phyloP scores from a whole-genome alignment of 2,329 filamentous ascomycete species.

The Aureobasidium vineae region DNA sequence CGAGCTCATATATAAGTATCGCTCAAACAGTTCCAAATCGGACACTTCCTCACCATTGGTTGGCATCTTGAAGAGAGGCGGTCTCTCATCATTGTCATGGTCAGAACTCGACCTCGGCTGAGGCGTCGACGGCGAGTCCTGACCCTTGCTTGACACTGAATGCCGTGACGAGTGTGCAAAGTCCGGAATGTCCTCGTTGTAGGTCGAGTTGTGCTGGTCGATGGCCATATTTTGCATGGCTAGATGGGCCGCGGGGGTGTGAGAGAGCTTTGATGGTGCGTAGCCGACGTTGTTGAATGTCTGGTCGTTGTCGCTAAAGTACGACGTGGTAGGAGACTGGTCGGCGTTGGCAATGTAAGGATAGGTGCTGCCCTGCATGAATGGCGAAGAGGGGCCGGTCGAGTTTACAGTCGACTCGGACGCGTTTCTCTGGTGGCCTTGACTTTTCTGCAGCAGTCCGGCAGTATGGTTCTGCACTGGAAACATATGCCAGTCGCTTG shows the following conservation, averaged over 20 bases:
- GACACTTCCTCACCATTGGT: conserved; percentile 54
- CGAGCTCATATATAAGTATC: conserved; percentile 37
- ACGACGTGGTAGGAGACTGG: conserved; percentile 43
- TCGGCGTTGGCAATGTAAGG: conserved; percentile 49
- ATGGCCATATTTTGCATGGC: conserved; percentile 60
- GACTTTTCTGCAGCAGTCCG: conserved; percentile 13
- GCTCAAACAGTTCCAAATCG: conserved; percentile 36
- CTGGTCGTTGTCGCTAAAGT: conserved; percentile 34
- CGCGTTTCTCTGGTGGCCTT: conserved; percentile 15
- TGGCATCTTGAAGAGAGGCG: conserved; percentile 48
- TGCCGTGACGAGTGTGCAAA: conserved; percentile 55
- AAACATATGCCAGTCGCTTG: conserved; percentile 23
- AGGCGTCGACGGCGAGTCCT: conserved; percentile 62
- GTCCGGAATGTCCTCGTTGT: conserved; percentile 50
- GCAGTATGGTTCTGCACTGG: conserved; percentile 9
- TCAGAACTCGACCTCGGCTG: conserved; percentile 50
- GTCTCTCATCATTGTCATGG: conserved; percentile 54
- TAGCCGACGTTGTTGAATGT: conserved; percentile 31
- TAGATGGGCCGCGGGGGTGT: conserved; percentile 52
- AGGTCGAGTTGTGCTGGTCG: conserved; percentile 48
- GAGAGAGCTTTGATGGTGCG: conserved; percentile 35
- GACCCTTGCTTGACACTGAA: conserved; percentile 60
- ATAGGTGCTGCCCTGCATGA: conserved; percentile 38
- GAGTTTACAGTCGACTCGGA: conserved; percentile 46
- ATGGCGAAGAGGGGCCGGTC: conserved; percentile 47